Evolutionary conservation across 1,139 yeast genomes (phyloP).

Genomic region (Nakaseomyces delphensis): DNA sequence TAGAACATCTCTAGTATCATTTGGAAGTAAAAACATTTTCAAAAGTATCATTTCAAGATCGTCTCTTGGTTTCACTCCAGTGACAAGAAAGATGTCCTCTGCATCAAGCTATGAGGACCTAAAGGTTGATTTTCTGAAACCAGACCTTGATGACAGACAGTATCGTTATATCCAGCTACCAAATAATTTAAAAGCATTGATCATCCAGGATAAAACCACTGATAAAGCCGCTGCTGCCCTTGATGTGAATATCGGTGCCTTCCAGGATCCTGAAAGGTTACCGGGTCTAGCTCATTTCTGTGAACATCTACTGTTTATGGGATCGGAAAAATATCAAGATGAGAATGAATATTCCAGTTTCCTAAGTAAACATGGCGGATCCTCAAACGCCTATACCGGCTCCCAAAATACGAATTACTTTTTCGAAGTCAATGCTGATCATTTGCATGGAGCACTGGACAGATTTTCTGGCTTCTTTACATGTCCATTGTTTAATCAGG

Average conservation of each 20-base stretch:
- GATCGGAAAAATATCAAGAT: conserved; percentile 84
- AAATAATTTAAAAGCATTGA: conserved; percentile 62
- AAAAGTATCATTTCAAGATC: neutral
- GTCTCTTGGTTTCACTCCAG: neutral
- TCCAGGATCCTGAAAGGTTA: conserved; percentile 62
- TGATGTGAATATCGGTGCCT: conserved; percentile 87
- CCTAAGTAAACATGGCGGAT: conserved; percentile 61
- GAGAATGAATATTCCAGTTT: conserved; percentile 83
- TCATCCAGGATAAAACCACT: conserved; percentile 76
- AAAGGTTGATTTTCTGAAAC: conserved; percentile 38
- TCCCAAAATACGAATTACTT: conserved; percentile 84
- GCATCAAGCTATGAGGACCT: conserved; percentile 13
- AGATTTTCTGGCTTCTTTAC: conserved; percentile 90
- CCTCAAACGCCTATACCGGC: conserved; percentile 79
- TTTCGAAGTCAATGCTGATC: conserved; percentile 71
- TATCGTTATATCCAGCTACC: conserved; percentile 60
- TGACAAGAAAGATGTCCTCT: neutral
- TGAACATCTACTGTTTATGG: conserved; percentile 93
- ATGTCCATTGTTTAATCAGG: conserved; percentile 67
- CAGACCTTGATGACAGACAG: conserved; percentile 64
- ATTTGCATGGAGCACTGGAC: conserved; percentile 80
- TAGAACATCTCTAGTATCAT: conserved; percentile 2
- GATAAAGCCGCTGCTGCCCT: conserved; percentile 91
- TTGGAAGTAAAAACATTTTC: neutral
- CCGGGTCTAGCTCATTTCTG: conserved; percentile 95